These are phyloP conservation scores for Rhodotorula sp. DNA, from an alignment of 1,284 basidiomycete genomes.

Conservation along the genomic window DNA sequence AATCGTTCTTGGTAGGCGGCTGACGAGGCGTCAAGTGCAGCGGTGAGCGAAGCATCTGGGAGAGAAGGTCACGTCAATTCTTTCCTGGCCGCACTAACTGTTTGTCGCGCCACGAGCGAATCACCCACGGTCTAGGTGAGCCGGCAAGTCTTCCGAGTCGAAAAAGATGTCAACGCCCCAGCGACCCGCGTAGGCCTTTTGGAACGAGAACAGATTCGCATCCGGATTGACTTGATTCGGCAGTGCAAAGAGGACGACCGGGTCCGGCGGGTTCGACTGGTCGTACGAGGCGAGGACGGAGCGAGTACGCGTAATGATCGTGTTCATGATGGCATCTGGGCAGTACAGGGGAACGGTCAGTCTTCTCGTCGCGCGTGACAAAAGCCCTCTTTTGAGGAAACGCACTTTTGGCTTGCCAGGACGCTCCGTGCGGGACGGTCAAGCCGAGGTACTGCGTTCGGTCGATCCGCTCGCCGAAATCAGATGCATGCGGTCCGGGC, in stretches of 20 bases:
- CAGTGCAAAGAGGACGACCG: conserved; percentile 71
- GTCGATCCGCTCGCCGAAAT: conserved; percentile 64
- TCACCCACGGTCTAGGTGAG: conserved; percentile 56
- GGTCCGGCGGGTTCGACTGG: conserved; percentile 61
- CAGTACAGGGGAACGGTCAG: conserved; percentile 2
- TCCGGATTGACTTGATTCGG: conserved; percentile 67
- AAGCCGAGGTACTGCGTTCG: conserved; percentile 72
- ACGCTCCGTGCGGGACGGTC: conserved; percentile 60
- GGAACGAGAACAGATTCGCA: conserved; percentile 79
- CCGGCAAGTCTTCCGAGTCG: conserved; percentile 64
- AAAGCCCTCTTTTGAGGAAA: not conserved
- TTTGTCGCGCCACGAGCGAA: no score
- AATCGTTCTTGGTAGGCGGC: conserved; percentile 67
- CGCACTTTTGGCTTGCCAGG: conserved; percentile 82
- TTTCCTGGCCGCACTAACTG: no score
- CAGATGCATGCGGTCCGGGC: conserved; percentile 54
- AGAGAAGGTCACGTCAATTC: not conserved
- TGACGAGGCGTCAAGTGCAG: conserved; percentile 65
- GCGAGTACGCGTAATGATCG: conserved; percentile 62
- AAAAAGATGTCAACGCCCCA: conserved; percentile 85
- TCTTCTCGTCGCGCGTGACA: no score
- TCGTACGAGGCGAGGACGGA: conserved; percentile 60
- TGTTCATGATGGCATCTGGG: conserved; percentile 65
- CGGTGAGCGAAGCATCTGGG: conserved; percentile 53
- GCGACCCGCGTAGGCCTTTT: conserved; percentile 73